A percentile compares a stretch with the other conserved stretches of the same genome.
Conservation (phyloP, 2,329 filamentous ascomycete species). For the Colletotrichum endophyticum region DNA sequence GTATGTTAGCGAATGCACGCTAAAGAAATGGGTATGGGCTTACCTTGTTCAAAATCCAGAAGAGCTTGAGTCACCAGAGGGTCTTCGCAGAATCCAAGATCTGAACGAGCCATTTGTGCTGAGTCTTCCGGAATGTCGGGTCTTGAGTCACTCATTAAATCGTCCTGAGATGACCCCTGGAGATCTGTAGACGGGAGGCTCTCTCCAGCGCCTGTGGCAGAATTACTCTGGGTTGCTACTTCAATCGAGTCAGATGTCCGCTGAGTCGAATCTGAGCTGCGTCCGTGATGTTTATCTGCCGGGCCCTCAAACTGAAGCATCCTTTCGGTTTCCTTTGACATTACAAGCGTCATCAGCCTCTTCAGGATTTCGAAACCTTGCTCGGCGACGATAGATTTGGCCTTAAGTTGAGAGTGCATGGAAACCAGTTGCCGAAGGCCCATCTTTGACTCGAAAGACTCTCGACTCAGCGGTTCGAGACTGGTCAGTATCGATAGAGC, state of each 20-base stretch:
- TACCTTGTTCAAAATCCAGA: neutral
- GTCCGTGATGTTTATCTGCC: neutral
- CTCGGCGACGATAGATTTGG: constrained; percentile 22
- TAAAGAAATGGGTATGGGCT: neutral
- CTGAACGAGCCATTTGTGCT: neutral
- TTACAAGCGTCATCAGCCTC: constrained; percentile 24
- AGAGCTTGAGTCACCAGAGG: neutral
- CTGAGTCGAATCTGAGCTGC: neutral
- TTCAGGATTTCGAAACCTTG: constrained; percentile 26
- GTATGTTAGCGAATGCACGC: neutral
- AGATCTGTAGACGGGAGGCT: neutral
- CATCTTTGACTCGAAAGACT: constrained; percentile 23
- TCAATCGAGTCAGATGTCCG: neutral
- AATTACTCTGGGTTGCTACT: neutral
- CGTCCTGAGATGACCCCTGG: neutral
- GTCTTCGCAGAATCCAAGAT: neutral
- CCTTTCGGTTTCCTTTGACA: constrained; percentile 24
- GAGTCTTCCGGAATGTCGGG: neutral
- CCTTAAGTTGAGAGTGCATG: constrained; percentile 24
- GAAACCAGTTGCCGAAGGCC: constrained; percentile 27
- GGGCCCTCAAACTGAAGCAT: constrained; percentile 20
- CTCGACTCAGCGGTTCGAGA: constrained; percentile 23
- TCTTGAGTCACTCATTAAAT: neutral
- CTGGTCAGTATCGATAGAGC: constrained; percentile 26
- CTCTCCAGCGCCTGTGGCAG: neutral